Evolutionary conservation across 2,329 filamentous ascomycete species (phyloP).

Genomic region (Chrysoporthe austroafricana): DNA sequence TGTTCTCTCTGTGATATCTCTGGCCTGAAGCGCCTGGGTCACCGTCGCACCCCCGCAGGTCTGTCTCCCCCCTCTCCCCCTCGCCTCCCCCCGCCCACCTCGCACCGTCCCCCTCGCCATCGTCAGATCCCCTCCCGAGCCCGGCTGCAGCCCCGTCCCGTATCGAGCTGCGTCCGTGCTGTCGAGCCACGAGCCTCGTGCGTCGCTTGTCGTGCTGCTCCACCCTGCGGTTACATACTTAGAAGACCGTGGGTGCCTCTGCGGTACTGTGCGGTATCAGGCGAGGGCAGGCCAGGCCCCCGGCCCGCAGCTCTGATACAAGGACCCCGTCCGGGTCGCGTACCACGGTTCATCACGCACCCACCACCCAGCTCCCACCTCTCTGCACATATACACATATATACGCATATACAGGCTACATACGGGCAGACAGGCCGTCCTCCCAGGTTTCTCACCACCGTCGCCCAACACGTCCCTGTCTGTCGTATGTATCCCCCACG

Average conservation of each 20-base stretch:
- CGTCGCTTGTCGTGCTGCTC: background rate
- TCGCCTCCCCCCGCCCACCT: background rate
- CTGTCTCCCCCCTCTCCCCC: background rate
- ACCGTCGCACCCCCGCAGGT: background rate
- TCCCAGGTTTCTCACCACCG: background rate
- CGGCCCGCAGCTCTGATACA: slow-evolving; percentile 21
- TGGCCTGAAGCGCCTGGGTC: background rate
- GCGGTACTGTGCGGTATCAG: background rate
- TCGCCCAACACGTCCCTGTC: no score
- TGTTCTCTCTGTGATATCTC: background rate
- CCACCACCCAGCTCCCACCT: background rate
- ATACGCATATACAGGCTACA: background rate
- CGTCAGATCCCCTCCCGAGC: background rate
- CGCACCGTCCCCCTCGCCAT: background rate
- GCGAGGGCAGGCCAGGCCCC: background rate
- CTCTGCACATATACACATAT: background rate
- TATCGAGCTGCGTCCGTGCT: slow-evolving; percentile 2
- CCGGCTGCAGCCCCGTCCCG: background rate
- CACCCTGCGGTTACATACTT: slow-evolving; percentile 4
- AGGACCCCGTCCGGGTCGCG: slow-evolving; percentile 8
- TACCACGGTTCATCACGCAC: slow-evolving; percentile 4
- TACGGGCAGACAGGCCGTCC: no score
- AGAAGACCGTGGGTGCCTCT: background rate
- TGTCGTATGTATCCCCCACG: background rate
- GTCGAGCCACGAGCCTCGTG: background rate